phyloP scores from a whole-genome alignment of 495 filamentous ascomycete genomes.

The Evernia prunastri region DNA sequence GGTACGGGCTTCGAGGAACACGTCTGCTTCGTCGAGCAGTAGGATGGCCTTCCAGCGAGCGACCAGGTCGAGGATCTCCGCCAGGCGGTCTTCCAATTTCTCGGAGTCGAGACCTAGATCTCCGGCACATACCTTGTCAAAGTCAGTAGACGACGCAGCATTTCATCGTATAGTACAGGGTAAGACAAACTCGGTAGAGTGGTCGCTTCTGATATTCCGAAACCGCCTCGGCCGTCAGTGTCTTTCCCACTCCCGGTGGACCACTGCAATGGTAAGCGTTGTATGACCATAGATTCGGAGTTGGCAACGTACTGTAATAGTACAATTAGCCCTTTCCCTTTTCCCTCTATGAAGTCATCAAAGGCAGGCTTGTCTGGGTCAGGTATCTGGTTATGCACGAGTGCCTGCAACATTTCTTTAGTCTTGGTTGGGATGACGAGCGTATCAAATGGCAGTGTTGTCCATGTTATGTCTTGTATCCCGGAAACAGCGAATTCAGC shows the following conservation, averaged over 20 bases:
- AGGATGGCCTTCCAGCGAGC: slow-evolving; percentile 36
- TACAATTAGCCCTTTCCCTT: slow-evolving; percentile 26
- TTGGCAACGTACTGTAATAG: slow-evolving; percentile 21
- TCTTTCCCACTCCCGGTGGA: slow-evolving; percentile 29
- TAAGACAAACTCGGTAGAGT: slow-evolving; percentile 21
- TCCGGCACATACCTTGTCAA: slow-evolving; percentile 22
- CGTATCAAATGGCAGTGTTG: slow-evolving; percentile 19
- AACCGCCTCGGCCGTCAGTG: slow-evolving; percentile 27
- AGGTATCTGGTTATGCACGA: slow-evolving; percentile 20
- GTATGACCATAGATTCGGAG: no score
- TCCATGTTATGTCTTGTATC: slow-evolving; percentile 20
- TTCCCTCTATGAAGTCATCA: slow-evolving; percentile 28
- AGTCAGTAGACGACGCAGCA: not conserved
- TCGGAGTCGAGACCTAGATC: slow-evolving; percentile 26
- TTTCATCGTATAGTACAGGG: not conserved
- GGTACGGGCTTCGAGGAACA: slow-evolving; percentile 39
- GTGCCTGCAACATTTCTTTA: slow-evolving; percentile 40
- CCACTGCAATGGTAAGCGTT: slow-evolving; percentile 9
- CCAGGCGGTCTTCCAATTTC: slow-evolving; percentile 22
- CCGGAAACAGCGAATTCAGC: slow-evolving; percentile 22
- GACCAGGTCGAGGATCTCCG: slow-evolving; percentile 25
- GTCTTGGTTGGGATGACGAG: slow-evolving; percentile 22
- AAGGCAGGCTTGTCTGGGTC: slow-evolving; percentile 22
- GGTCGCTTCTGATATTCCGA: slow-evolving; percentile 26
- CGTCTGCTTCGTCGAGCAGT: slow-evolving; percentile 44